phyloP scores from a whole-genome alignment of 129 eudicot genomes.

The Ambrosia artemisiifolia region DNA sequence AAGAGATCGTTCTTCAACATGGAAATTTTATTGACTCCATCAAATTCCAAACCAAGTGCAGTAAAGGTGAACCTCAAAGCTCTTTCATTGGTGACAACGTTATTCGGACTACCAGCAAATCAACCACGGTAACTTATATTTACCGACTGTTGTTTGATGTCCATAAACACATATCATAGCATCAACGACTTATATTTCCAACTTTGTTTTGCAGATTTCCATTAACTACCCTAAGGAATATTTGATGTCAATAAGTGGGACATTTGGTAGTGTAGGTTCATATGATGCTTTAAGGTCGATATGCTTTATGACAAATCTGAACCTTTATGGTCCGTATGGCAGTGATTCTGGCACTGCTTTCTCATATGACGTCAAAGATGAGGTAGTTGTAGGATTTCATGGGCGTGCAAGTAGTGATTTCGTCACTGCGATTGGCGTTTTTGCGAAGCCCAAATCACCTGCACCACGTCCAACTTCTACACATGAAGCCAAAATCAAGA shows the following conservation, averaged over 20 bases:
- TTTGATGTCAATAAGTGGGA: slow-evolving; percentile 3
- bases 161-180: neutral
- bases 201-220: slow-evolving; percentile 3
- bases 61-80: too few relatives aligned
- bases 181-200: neutral
- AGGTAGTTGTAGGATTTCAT: slow-evolving; percentile 8
- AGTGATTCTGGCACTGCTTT: neutral
- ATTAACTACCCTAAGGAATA: slow-evolving; percentile 2
- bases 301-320: too few relatives aligned
- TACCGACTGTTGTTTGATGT: too few relatives aligned
- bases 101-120: too few relatives aligned
- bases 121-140: too few relatives aligned
- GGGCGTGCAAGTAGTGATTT: neutral
- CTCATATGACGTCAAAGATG: slow-evolving; percentile 19
- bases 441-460: slow-evolving; percentile 4
- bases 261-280: neutral
- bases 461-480: too few relatives aligned
- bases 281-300: too few relatives aligned
- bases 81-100: too few relatives aligned
- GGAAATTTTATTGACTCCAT: too few relatives aligned
- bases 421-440: slow-evolving; percentile 26
- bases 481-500: too few relatives aligned
- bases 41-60: too few relatives aligned
- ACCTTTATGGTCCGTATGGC: slow-evolving; percentile 37
- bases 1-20: neutral